Percentiles rank a stretch among this genome's conserved stretches.
Conservation (phyloP, 768 basidiomycete species). For the Boletus speciosus region DNA sequence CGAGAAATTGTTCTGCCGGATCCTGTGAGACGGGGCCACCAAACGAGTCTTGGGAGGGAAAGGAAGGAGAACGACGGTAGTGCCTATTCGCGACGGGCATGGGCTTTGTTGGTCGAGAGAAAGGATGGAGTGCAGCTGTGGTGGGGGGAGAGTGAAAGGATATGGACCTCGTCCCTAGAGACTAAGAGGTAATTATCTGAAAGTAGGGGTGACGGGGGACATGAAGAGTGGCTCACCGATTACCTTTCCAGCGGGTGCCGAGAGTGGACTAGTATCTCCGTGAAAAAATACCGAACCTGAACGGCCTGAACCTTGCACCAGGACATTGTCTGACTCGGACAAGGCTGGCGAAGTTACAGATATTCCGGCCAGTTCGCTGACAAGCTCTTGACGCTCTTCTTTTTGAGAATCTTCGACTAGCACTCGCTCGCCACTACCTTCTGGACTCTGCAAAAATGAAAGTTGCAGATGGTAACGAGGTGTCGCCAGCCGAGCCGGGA, state of each 20-base stretch:
- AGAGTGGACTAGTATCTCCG: constrained; percentile 20
- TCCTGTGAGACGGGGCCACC: constrained; percentile 49
- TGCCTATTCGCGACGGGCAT: constrained; percentile 22
- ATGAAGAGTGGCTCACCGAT: constrained; percentile 29
- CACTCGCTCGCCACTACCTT: constrained; percentile 18
- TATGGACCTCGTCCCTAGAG: constrained; percentile 30
- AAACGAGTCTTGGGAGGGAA: constrained; percentile 61
- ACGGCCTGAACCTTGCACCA: constrained; percentile 25
- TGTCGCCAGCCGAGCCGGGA: constrained; percentile 31
- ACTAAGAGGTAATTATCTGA: constrained; percentile 27
- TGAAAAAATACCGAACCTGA: constrained; percentile 26
- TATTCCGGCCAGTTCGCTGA: constrained; percentile 13
- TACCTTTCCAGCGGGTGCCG: constrained; percentile 28
- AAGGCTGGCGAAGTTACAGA: constrained; percentile 23
- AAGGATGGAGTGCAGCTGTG: constrained; percentile 10
- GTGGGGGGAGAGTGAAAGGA: constrained; percentile 34
- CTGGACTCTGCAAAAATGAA: constrained; percentile 5
- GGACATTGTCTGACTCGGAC: constrained; percentile 22
- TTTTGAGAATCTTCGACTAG: constrained; percentile 48
- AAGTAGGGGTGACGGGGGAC: constrained; percentile 16
- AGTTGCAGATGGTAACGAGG: constrained; percentile 50
- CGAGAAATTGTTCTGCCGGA: constrained; percentile 43
- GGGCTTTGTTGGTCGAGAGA: constrained; percentile 17
- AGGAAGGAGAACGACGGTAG: constrained; percentile 35
- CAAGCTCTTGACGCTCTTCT: constrained; percentile 37